Conservation (phyloP, 768 basidiomycete species). For the Kwoniella sp. region DNA sequence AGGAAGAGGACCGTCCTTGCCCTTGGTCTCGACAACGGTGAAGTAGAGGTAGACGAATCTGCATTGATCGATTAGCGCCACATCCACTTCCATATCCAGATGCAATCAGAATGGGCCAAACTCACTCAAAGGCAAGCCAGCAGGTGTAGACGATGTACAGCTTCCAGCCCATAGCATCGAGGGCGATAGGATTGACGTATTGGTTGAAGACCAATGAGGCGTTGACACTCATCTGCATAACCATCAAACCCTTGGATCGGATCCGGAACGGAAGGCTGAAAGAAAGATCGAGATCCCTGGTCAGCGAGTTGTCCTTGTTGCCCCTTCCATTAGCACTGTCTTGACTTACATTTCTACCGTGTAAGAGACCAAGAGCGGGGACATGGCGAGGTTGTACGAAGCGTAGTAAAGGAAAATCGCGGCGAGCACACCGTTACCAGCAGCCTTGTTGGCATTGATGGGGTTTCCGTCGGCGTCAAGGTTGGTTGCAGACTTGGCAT, state of each 20-base stretch:
- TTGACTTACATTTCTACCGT: conserved; percentile 40
- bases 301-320: conserved; percentile 7
- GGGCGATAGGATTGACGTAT: conserved; percentile 49
- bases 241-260: conserved; percentile 43
- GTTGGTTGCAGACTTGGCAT: conserved; percentile 30
- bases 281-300: neutral
- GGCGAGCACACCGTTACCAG: conserved; percentile 47
- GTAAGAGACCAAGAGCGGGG: conserved; percentile 41
- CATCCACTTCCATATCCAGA: neutral
- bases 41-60: conserved; percentile 30
- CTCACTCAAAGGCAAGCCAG: conserved; percentile 27
- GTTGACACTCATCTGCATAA: conserved; percentile 37
- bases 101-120: neutral
- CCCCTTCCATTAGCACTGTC: neutral
- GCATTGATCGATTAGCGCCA: neutral
- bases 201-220: conserved; percentile 40
- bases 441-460: conserved; percentile 31
- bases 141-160: conserved; percentile 37
- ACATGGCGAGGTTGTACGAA: conserved; percentile 45
- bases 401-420: conserved; percentile 53
- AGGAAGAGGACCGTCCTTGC: conserved; percentile 27
- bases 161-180: conserved; percentile 44
- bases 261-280: conserved; percentile 35
- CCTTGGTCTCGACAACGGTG: conserved; percentile 42
- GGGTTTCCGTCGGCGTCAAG: conserved; percentile 33